Conservation (phyloP, 441 rosid species). For the Adansonia madagascariensis region DNA sequence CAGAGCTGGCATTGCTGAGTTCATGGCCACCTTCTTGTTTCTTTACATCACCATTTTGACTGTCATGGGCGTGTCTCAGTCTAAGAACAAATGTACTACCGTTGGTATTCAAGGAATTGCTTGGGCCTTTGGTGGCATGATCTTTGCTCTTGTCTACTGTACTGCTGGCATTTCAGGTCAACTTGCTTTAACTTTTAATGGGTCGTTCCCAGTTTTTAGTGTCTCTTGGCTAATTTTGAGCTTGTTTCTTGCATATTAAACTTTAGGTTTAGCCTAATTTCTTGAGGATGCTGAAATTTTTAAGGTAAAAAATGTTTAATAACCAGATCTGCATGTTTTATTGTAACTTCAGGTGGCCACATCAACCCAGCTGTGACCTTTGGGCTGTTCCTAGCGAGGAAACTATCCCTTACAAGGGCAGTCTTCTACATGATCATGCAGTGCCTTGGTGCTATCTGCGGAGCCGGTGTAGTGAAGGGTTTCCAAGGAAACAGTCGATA, state of each 20-base stretch:
- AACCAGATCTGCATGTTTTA: slow-evolving; percentile 28
- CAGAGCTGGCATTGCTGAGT: slow-evolving; percentile 74
- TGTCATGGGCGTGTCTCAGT: slow-evolving; percentile 57
- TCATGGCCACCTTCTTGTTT: slow-evolving; percentile 64
- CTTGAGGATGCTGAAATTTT: slow-evolving; percentile 7
- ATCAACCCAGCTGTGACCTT: slow-evolving; percentile 75
- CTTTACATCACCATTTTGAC: slow-evolving; percentile 64
- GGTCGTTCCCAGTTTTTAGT: not conserved
- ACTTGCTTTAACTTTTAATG: not conserved
- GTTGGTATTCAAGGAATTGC: slow-evolving; percentile 58
- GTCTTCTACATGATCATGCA: slow-evolving; percentile 67
- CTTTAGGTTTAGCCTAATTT: too few relatives aligned
- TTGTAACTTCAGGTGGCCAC: slow-evolving; percentile 52
- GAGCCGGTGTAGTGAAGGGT: slow-evolving; percentile 73
- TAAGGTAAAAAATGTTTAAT: not conserved
- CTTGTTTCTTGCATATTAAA: too few relatives aligned
- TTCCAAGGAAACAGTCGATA: slow-evolving; percentile 41
- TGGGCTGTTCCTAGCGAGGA: slow-evolving; percentile 61
- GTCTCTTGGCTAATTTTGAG: too few relatives aligned
- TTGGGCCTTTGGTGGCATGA: slow-evolving; percentile 56
- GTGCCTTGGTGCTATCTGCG: slow-evolving; percentile 76
- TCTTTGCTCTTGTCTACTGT: slow-evolving; percentile 72
- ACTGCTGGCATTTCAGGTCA: slow-evolving; percentile 71
- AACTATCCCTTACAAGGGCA: slow-evolving; percentile 68
- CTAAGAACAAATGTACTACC: slow-evolving; percentile 42